These are phyloP conservation scores for Populus nigra DNA, from an alignment of 345 rosid species.

Conservation along the genomic window DNA sequence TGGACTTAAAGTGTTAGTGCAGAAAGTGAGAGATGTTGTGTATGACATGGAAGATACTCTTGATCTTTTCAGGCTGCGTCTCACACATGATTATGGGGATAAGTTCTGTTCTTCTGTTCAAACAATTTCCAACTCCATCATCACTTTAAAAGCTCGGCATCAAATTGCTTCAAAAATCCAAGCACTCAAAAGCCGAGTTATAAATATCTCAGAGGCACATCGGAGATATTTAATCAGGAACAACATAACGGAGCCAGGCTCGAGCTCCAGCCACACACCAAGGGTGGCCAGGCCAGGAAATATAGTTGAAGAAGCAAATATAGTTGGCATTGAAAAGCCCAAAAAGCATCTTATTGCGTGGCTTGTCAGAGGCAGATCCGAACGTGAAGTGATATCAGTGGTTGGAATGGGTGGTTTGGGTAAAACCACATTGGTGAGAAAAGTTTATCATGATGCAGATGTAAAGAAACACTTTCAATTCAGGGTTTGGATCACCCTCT, in stretches of 20 bases:
- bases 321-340: slow-evolving; percentile 26
- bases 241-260: slow-evolving; percentile 11
- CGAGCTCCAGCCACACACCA: neutral
- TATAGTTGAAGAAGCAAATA: slow-evolving; percentile 30
- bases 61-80: slow-evolving; percentile 24
- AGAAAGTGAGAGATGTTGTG: slow-evolving; percentile 25
- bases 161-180: slow-evolving; percentile 11
- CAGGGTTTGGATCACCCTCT: slow-evolving; percentile 21
- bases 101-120: slow-evolving; percentile 12
- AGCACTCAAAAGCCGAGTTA: slow-evolving; percentile 21
- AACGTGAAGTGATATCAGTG: slow-evolving; percentile 22
- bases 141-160: slow-evolving; percentile 12
- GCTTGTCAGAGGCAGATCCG: slow-evolving; percentile 10
- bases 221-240: slow-evolving; percentile 4
- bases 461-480: slow-evolving; percentile 20
- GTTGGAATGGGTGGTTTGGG: slow-evolving; percentile 27
- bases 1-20: slow-evolving; percentile 14
- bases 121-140: neutral
- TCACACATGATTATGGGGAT: slow-evolving; percentile 2
- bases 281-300: slow-evolving; percentile 13
- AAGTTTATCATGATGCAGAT: slow-evolving; percentile 17
- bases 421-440: slow-evolving; percentile 26
- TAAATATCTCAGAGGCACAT: slow-evolving; percentile 12
- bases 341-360: slow-evolving; percentile 9
- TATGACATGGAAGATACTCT: slow-evolving; percentile 29